phyloP scores from a whole-genome alignment of 495 filamentous ascomycete species.

The Aspergillus funiculosus region DNA sequence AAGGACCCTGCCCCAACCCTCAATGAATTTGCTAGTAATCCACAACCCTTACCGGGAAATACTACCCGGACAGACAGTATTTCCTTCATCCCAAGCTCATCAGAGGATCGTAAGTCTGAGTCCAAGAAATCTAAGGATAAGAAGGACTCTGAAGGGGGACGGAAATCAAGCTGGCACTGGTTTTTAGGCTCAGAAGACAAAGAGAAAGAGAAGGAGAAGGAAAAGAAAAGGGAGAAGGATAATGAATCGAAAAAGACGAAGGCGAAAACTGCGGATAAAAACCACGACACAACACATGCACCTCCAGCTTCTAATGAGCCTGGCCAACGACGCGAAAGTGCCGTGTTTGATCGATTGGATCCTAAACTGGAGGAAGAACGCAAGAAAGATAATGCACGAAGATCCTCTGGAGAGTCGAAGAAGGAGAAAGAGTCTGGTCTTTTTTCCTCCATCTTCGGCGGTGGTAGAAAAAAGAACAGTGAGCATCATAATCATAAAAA shows the following conservation, averaged over 20 bases:
- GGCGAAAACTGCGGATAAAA: conserved; percentile 53
- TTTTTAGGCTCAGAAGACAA: conserved; percentile 63
- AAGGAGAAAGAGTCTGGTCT: conserved; percentile 81
- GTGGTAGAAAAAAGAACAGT: conserved; percentile 70
- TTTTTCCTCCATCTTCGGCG: conserved; percentile 86
- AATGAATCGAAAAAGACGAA: conserved; percentile 56
- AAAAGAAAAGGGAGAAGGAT: conserved; percentile 50
- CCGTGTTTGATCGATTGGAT: conserved; percentile 75
- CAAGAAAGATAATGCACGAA: conserved; percentile 72
- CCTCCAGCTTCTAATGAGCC: conserved; percentile 74
- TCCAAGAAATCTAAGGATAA: conserved; percentile 59
- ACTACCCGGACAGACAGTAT: conserved; percentile 68
- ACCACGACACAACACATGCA: conserved; percentile 66
- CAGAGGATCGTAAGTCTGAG: conserved; percentile 60
- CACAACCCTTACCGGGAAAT: conserved; percentile 60
- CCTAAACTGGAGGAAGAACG: conserved; percentile 72
- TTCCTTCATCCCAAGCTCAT: conserved; percentile 76
- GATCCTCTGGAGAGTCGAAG: conserved; percentile 66
- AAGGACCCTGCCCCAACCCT: conserved; percentile 30
- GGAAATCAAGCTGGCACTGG: conserved; percentile 89
- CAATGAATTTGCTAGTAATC: conserved; percentile 35
- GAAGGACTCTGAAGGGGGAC: conserved; percentile 52
- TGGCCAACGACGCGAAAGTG: conserved; percentile 65
- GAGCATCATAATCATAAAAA: conserved; percentile 63
- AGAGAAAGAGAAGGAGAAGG: conserved; percentile 66